phyloP scores from a whole-genome alignment of 371 early-diverging fungal species.

The Parasitella parasitica region DNA sequence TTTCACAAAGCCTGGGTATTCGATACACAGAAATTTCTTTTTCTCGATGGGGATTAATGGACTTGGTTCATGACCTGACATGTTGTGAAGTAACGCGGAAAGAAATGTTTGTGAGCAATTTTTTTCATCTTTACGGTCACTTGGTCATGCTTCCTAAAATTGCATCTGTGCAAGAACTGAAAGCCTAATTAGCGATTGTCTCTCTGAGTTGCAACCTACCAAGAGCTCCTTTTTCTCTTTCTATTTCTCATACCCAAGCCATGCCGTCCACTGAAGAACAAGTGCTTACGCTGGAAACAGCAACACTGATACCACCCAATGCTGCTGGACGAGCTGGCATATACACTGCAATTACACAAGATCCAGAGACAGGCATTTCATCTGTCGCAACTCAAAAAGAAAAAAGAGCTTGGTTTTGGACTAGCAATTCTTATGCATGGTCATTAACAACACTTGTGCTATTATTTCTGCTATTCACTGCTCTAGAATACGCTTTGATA shows the following conservation, averaged over 20 bases:
- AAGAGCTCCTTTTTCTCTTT: neutral
- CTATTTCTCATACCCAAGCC: neutral
- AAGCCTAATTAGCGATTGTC: neutral
- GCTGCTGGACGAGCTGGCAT: neutral
- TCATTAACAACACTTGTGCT: constrained; percentile 37
- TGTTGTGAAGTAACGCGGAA: neutral
- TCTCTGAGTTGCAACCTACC: neutral
- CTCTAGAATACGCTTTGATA: constrained; percentile 33
- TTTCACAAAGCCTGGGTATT: constrained; percentile 62
- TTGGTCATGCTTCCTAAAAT: too few species aligned
- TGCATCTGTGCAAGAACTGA: too few species aligned
- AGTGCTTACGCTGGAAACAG: neutral
- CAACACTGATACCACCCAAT: constrained; percentile 1
- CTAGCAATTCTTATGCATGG: constrained; percentile 42
- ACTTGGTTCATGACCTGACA: constrained; percentile 13
- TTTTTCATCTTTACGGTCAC: neutral
- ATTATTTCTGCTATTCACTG: constrained; percentile 31
- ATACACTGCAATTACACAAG: constrained; percentile 1
- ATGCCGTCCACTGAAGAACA: neutral
- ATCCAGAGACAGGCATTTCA: constrained; percentile 4
- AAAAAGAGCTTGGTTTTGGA: constrained; percentile 32
- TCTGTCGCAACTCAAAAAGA: constrained; percentile 3
- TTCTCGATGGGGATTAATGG: constrained; percentile 23
- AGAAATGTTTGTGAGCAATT: too few species aligned
- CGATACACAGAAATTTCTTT: constrained; percentile 48